phyloP scores from a whole-genome alignment of 2,329 filamentous ascomycete species.

The Blastomyces parvus region DNA sequence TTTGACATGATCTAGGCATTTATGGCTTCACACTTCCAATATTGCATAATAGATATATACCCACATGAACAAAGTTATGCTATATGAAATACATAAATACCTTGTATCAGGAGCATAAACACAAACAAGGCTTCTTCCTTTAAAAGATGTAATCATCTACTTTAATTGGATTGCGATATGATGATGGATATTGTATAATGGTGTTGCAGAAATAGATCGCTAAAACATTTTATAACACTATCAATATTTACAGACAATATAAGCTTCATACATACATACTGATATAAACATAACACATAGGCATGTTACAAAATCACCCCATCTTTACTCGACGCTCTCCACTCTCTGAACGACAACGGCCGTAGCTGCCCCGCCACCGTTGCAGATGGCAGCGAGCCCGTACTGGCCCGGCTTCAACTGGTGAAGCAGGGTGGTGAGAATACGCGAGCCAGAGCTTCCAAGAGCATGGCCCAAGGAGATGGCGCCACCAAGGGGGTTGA shows the following conservation, averaged over 20 bases:
- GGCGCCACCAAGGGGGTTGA: constrained; percentile 83
- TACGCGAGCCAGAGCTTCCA: constrained; percentile 85
- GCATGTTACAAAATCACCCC: not conserved
- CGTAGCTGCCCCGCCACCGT: constrained; percentile 85
- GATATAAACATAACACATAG: not conserved
- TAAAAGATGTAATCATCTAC: not conserved
- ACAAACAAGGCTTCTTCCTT: too few relatives aligned
- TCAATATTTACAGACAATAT: not conserved
- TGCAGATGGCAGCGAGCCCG: constrained; percentile 91
- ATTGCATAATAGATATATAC: too few relatives aligned
- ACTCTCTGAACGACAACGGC: constrained; percentile 84
- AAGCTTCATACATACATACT: not conserved
- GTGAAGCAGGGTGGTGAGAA: constrained; percentile 80
- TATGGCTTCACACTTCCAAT: too few relatives aligned
- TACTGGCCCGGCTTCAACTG: constrained; percentile 89
- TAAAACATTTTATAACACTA: not conserved
- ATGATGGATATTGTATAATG: not conserved
- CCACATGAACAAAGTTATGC: too few relatives aligned
- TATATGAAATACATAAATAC: too few relatives aligned
- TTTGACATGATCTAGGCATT: too few relatives aligned
- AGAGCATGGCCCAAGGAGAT: constrained; percentile 88
- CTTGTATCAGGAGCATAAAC: too few relatives aligned
- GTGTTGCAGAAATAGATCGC: not conserved
- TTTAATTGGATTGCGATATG: not conserved
- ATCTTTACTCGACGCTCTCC: constrained; percentile 41